Conservation (phyloP, 331 rosid genomes). For the Prunus yedoensis region DNA sequence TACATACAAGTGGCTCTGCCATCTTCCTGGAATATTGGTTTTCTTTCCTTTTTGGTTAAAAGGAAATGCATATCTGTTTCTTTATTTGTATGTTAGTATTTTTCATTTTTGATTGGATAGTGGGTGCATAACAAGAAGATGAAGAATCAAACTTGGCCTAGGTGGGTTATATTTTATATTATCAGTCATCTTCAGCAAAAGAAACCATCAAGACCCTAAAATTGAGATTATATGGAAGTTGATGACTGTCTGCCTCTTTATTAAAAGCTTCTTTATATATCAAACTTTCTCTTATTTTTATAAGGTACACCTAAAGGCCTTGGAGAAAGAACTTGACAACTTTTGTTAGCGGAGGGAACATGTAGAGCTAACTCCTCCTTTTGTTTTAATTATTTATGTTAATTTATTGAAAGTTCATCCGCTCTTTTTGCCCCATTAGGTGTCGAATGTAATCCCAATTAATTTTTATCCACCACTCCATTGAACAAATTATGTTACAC, state of each 20-base stretch:
- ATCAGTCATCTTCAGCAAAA: background rate
- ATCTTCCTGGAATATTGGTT: background rate
- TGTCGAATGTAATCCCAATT: background rate
- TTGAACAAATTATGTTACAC: background rate
- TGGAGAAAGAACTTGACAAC: slow-evolving; percentile 77
- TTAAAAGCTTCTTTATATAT: slow-evolving; percentile 72
- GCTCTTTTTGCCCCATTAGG: slow-evolving; percentile 4
- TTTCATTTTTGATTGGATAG: background rate
- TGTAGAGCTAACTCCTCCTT: slow-evolving; percentile 45
- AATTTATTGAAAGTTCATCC: slow-evolving; percentile 37
- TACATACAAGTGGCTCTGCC: background rate
- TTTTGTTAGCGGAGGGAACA: slow-evolving; percentile 57
- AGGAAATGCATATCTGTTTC: background rate
- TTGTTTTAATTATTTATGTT: slow-evolving; percentile 39
- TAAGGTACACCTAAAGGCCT: slow-evolving; percentile 63
- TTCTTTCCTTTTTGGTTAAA: slow-evolving; percentile 1
- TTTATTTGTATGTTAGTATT: background rate
- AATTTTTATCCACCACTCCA: background rate
- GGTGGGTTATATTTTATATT: background rate
- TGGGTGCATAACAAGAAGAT: slow-evolving; percentile 2
- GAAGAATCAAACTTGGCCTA: slow-evolving; percentile 7
- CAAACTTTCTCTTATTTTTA: slow-evolving; percentile 96
- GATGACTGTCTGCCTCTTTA: slow-evolving; percentile 57
- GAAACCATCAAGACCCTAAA: background rate
- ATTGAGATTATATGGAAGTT: slow-evolving; percentile 38